Conservation (phyloP, 805 yeast species). For the Candida morakotiae region DNA sequence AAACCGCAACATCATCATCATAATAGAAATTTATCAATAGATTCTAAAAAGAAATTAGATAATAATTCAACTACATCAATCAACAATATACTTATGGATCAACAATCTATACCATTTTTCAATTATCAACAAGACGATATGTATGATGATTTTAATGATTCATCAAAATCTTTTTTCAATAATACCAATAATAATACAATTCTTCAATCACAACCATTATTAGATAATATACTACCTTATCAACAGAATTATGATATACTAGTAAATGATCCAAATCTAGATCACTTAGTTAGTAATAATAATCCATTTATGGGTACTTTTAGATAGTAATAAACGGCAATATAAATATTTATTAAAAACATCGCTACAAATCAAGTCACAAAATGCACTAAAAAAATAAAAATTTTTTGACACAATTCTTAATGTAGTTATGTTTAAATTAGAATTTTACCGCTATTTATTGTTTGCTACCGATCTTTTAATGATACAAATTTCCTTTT, state of each 20-base stretch:
- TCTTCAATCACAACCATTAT: background rate
- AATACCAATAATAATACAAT: background rate
- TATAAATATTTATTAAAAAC: background rate
- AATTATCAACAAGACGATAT: background rate
- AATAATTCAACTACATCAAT: background rate
- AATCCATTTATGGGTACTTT: conserved; percentile 7
- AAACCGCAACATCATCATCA: conserved; percentile 13
- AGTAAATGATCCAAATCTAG: conserved; percentile 4
- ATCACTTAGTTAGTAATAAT: conserved; percentile 6
- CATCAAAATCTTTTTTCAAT: background rate
- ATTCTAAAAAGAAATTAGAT: background rate
- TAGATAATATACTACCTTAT: background rate
- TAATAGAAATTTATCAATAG: background rate
- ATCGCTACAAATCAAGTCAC: background rate
- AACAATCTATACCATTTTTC: background rate
- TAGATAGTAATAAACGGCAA: conserved; percentile 1
- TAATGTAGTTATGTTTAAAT: no score
- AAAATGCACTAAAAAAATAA: background rate
- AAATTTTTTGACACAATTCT: no score
- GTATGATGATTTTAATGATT: background rate
- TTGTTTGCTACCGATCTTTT: no score
- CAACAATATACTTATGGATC: background rate
- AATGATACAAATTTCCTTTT: no score
- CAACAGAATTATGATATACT: conserved; percentile 5
- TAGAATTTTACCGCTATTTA: no score